A percentile compares a stretch with the other conserved stretches of the same genome.
phyloP scores from a whole-genome alignment of 257 asterid genomes.

The Jacaranda mimosifolia region DNA sequence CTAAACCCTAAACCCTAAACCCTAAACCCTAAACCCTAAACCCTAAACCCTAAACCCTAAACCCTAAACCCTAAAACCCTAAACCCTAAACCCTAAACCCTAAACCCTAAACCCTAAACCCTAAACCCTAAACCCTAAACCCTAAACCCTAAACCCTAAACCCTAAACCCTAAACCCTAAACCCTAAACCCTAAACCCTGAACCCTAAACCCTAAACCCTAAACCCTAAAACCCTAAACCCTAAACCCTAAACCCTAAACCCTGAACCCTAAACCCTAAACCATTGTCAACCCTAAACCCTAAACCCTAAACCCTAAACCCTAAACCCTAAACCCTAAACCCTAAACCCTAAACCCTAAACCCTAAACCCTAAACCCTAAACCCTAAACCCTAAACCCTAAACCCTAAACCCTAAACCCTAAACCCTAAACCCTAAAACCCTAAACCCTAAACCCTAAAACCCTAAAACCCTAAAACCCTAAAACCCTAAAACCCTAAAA shows the following conservation, averaged over 20 bases:
- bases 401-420: background rate
- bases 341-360: background rate
- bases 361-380: constrained; percentile 5
- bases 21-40: constrained; percentile 21
- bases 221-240: background rate
- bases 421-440: constrained; percentile 1
- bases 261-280: too few species aligned
- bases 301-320: background rate
- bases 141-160: background rate
- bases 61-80: constrained; percentile 17
- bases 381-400: constrained; percentile 4
- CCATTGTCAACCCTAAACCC: too few species aligned
- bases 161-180: background rate
- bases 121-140: background rate
- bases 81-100: constrained; percentile 15
- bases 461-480: too few species aligned
- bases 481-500: too few species aligned
- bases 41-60: constrained; percentile 20
- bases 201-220: constrained; percentile 1
- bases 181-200: constrained; percentile 1
- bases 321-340: background rate
- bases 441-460: background rate
- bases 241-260: background rate
- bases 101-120: constrained; percentile 11
- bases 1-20: constrained; percentile 29